Evolutionary conservation across 2,329 filamentous ascomycete species (phyloP).

Genomic region (Ophiostoma ips): DNA sequence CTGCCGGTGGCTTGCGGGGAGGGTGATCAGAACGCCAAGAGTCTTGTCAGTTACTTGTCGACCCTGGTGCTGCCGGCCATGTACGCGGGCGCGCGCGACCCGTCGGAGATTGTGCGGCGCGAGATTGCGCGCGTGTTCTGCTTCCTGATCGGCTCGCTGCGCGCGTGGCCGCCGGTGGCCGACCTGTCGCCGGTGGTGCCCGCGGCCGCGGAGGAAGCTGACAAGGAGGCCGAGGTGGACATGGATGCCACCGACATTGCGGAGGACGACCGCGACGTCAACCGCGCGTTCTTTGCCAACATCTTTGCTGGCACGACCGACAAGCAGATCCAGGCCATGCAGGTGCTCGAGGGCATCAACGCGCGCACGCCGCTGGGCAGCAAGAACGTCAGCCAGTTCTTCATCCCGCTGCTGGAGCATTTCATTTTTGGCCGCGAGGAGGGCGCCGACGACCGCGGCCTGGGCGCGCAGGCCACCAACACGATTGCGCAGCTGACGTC

Average conservation of each 20-base stretch:
- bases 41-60: conserved; percentile 45
- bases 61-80: conserved; percentile 60
- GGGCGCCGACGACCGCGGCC: conserved; percentile 61
- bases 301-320: conserved; percentile 82
- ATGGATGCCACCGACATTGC: conserved; percentile 6
- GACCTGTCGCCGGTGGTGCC: conserved; percentile 60
- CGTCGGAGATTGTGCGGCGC: conserved; percentile 69
- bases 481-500: conserved; percentile 62
- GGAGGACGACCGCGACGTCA: conserved; percentile 26
- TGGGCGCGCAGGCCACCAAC: conserved; percentile 73
- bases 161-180: conserved; percentile 53
- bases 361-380: conserved; percentile 47
- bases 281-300: conserved; percentile 77
- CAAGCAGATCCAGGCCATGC: conserved; percentile 70
- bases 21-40: conserved; percentile 18
- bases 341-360: conserved; percentile 59
- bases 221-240: neutral
- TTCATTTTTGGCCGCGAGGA: conserved; percentile 78
- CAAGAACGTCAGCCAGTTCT: conserved; percentile 70
- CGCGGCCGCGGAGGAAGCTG: conserved; percentile 22
- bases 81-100: conserved; percentile 59
- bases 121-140: conserved; percentile 74
- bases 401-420: conserved; percentile 84
- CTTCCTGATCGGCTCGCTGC: conserved; percentile 57
- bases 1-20: neutral